Evolutionary conservation across 495 filamentous ascomycete species (phyloP).

Genomic region (Trichocladium uniseriatum): DNA sequence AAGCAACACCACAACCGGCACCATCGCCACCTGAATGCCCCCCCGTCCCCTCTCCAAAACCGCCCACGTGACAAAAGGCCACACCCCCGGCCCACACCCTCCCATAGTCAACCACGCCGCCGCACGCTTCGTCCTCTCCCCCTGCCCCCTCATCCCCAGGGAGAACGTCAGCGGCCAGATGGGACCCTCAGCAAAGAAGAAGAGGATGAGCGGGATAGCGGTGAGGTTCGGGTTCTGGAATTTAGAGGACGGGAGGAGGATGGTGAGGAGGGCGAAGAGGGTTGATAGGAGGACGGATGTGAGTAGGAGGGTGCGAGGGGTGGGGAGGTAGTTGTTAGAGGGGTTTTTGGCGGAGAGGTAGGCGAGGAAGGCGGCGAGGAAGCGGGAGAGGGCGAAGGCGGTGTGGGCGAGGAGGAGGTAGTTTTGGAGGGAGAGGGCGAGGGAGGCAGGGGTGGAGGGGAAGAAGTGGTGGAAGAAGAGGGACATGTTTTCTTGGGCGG

Average conservation of each 20-base stretch:
- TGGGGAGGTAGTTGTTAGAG: constrained; percentile 26
- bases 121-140: constrained; percentile 58
- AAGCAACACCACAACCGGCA: constrained; percentile 29
- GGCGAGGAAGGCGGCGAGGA: constrained; percentile 38
- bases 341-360: constrained; percentile 45
- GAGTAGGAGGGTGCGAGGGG: constrained; percentile 47
- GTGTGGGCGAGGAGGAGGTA: constrained; percentile 40
- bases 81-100: constrained; percentile 54
- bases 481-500: constrained; percentile 60
- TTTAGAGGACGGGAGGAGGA: constrained; percentile 33
- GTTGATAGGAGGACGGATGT: constrained; percentile 38
- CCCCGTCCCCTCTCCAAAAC: constrained; percentile 26
- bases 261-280: constrained; percentile 31
- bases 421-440: constrained; percentile 48
- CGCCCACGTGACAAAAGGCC: constrained; percentile 52
- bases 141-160: constrained; percentile 59
- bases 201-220: constrained; percentile 49
- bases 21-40: constrained; percentile 27
- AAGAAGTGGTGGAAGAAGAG: constrained; percentile 51
- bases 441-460: constrained; percentile 14
- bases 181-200: constrained; percentile 59
- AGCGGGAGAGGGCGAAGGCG: constrained; percentile 40
- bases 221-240: constrained; percentile 43
- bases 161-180: constrained; percentile 66
- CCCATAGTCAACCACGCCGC: constrained; percentile 58